Conservation (phyloP, 192 early-diverging fungal species). For the Globomyces pollinis-pini region DNA sequence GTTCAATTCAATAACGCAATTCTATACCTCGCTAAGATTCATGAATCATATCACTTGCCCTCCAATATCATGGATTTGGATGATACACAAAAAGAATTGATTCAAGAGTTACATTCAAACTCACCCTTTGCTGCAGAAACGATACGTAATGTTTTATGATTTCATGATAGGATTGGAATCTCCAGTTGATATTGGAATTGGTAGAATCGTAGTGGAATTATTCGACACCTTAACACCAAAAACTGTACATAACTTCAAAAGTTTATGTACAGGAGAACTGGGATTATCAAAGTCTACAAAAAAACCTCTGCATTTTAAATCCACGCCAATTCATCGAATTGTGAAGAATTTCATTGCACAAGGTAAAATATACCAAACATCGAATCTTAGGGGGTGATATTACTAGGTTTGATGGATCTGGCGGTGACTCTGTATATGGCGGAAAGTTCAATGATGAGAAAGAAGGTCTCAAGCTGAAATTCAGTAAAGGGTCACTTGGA, state of each 20-base stretch:
- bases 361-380: constrained; percentile 33
- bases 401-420: constrained; percentile 53
- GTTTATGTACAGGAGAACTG: constrained; percentile 34
- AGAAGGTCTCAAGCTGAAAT: constrained; percentile 39
- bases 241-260: constrained; percentile 82
- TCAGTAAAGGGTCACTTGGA: constrained; percentile 79
- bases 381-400: constrained; percentile 69
- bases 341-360: constrained; percentile 88
- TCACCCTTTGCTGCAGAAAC: no score
- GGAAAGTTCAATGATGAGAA: constrained; percentile 71
- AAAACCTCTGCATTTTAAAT: constrained; percentile 57
- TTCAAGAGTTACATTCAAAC: no score
- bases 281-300: background rate
- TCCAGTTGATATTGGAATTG: constrained; percentile 18
- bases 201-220: constrained; percentile 77
- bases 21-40: background rate
- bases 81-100: background rate
- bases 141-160: no score
- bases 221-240: constrained; percentile 69
- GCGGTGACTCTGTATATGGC: constrained; percentile 83
- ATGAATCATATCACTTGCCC: background rate
- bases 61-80: background rate
- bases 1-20: background rate
- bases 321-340: constrained; percentile 82
- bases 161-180: background rate